A percentile compares a stretch with the other conserved stretches of the same genome.
Conservation (phyloP, 495 filamentous ascomycete genomes). For the Cryomyces antarcticus region DNA sequence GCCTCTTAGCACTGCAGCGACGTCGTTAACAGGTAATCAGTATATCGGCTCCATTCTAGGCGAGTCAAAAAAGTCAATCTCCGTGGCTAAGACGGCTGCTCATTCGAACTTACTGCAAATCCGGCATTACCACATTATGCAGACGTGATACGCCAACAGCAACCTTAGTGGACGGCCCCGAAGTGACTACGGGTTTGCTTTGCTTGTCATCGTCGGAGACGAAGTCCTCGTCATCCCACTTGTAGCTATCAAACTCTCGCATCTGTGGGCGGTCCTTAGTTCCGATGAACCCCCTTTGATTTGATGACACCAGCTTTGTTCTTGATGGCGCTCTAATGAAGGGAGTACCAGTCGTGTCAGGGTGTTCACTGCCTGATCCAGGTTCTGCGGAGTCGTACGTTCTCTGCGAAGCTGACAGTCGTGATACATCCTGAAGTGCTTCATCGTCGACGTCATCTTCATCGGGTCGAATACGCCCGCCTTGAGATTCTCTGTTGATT, state of each 20-base stretch:
- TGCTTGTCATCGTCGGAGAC: background rate
- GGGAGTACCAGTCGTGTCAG: conserved; percentile 19
- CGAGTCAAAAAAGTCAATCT: background rate
- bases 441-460: too few species aligned
- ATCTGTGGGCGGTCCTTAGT: conserved; percentile 1
- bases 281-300: background rate
- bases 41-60: conserved; percentile 79
- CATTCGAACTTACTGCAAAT: conserved; percentile 3
- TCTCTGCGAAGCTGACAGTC: background rate
- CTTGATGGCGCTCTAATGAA: conserved; percentile 22
- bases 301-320: conserved; percentile 5
- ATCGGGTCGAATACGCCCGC: too few species aligned
- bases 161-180: conserved; percentile 14
- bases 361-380: background rate
- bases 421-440: too few species aligned
- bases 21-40: conserved; percentile 88
- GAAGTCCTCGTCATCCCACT: conserved; percentile 15
- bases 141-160: conserved; percentile 22
- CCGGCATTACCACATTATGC: conserved; percentile 21
- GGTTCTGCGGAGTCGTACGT: conserved; percentile 1
- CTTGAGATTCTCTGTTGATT: too few species aligned
- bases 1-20: conserved; percentile 59
- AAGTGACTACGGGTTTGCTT: conserved; percentile 1
- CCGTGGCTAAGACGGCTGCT: background rate
- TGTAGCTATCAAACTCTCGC: conserved; percentile 17